Percentiles rank a stretch among this genome's conserved stretches.
These are phyloP conservation scores for rapeseed (Brassica napus) DNA, from an alignment of 345 rosid species.

Conservation along the genomic window DNA sequence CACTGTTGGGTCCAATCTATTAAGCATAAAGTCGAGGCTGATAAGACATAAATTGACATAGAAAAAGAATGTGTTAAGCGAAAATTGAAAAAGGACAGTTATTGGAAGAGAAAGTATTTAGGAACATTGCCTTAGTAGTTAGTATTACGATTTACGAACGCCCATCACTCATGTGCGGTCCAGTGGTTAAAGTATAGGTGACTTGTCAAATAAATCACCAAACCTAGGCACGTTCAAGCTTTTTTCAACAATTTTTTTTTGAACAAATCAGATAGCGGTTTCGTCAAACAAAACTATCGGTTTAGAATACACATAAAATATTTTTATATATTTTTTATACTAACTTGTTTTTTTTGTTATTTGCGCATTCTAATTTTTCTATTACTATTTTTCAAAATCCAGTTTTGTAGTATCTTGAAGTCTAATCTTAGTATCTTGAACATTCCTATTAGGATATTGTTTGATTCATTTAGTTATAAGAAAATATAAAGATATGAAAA, in stretches of 20 bases:
- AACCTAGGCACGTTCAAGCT: neutral
- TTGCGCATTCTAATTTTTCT: conserved; percentile 17
- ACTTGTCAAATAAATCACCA: conserved; percentile 13
- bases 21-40: conserved; percentile 27
- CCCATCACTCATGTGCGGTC: no score
- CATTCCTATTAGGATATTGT: neutral
- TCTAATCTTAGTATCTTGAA: neutral
- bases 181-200: neutral
- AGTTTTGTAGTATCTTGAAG: neutral
- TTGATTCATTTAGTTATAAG: neutral
- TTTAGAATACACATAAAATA: no score
- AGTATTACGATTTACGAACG: neutral
- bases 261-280: neutral
- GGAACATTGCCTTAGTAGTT: neutral
- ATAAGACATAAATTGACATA: neutral
- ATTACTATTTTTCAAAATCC: neutral
- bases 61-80: neutral
- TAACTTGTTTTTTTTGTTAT: no score
- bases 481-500: neutral
- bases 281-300: neutral
- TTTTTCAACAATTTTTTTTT: neutral
- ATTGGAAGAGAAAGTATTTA: neutral
- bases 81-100: neutral
- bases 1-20: conserved; percentile 2
- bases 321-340: no score